These are phyloP conservation scores for Ophiobolus disseminans DNA, from an alignment of 2,329 filamentous ascomycete genomes.

Conservation along the genomic window DNA sequence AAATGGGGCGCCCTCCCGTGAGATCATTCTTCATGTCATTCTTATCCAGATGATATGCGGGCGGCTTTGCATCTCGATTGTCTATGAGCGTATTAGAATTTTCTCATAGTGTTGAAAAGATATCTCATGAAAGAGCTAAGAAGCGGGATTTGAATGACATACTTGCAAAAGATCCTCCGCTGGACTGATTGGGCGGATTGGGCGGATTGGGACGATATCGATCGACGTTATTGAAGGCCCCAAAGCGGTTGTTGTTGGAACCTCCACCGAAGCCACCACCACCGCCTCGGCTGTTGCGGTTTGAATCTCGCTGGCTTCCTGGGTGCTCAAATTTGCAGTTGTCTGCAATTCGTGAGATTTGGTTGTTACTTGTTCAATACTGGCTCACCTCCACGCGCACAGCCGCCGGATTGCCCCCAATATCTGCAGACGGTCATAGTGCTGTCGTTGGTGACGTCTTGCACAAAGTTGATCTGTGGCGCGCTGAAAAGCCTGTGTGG, in stretches of 20 bases:
- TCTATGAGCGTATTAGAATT: conserved; percentile 9
- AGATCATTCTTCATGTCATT: conserved; percentile 62
- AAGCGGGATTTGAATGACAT: conserved; percentile 36
- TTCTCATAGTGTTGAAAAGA: no score
- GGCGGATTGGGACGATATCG: conserved; percentile 43
- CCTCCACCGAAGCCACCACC: conserved; percentile 35
- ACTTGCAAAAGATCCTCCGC: conserved; percentile 52
- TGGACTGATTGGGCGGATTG: conserved; percentile 14
- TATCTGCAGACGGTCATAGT: conserved; percentile 65
- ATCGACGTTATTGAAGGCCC: conserved; percentile 54
- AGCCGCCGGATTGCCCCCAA: conserved; percentile 69
- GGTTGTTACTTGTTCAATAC: neutral
- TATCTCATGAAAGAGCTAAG: no score
- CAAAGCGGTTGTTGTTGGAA: conserved; percentile 60
- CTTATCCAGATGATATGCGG: conserved; percentile 35
- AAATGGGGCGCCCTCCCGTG: conserved; percentile 74
- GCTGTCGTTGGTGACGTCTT: conserved; percentile 1
- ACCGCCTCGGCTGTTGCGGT: conserved; percentile 17
- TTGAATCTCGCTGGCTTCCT: conserved; percentile 42
- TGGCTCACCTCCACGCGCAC: conserved; percentile 67
- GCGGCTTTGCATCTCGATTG: conserved; percentile 25
- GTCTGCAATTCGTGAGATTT: conserved; percentile 51
- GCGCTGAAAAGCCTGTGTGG: conserved; percentile 17
- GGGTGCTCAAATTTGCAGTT: conserved; percentile 68
- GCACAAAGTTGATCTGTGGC: neutral